A percentile compares a stretch with the other conserved stretches of the same genome.
phyloP scores from a whole-genome alignment of 2,329 filamentous ascomycete genomes.

The Colletotrichum gloeosporioides region DNA sequence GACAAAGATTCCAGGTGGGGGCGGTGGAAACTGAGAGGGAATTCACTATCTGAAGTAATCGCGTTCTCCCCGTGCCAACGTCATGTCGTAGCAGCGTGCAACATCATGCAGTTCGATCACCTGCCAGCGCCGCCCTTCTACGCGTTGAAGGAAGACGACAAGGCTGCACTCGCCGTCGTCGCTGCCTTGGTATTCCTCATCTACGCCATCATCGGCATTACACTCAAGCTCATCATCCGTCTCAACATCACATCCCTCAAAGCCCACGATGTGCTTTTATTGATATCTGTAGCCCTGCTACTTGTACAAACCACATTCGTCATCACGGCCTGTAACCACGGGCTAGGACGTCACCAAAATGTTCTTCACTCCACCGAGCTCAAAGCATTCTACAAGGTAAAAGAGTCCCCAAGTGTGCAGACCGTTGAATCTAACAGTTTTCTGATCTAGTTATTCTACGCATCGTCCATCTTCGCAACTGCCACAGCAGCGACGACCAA shows the following conservation, averaged over 20 bases:
- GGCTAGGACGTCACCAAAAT: background rate
- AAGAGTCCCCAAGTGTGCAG: background rate
- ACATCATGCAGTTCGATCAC: background rate
- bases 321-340: background rate
- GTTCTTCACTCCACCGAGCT: background rate
- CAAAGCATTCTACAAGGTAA: background rate
- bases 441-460: background rate
- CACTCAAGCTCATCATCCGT: background rate
- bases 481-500: background rate
- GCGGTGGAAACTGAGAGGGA: background rate
- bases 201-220: background rate
- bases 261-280: background rate
- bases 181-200: background rate
- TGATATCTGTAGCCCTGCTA: background rate
- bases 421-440: background rate
- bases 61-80: background rate
- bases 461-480: background rate
- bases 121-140: background rate
- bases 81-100: background rate
- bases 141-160: background rate
- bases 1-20: background rate
- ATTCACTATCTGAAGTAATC: background rate
- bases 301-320: background rate
- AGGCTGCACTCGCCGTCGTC: background rate
- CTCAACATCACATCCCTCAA: constrained; percentile 1